Evolutionary conservation across 371 early-diverging fungal genomes (phyloP).

Genomic region (Rhizopus stolonifer): DNA sequence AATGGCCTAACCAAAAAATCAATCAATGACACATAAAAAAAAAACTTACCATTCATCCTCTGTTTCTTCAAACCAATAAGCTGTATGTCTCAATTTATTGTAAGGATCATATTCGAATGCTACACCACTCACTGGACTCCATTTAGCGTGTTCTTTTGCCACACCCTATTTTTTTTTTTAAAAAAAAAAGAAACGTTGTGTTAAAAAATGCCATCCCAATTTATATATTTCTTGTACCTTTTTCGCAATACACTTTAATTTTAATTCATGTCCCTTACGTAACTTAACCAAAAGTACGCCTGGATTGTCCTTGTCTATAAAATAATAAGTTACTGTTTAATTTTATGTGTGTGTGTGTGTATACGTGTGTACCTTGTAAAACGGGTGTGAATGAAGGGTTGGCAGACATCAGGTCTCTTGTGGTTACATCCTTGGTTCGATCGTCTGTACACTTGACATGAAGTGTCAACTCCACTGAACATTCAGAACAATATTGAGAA

Average conservation of each 20-base stretch:
- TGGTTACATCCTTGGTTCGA: slow-evolving; percentile 77
- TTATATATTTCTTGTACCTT: too few species aligned
- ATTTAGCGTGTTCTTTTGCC: slow-evolving; percentile 98
- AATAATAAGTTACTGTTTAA: too few species aligned
- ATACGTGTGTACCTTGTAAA: slow-evolving; percentile 48
- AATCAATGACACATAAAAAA: too few species aligned
- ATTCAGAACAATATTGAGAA: slow-evolving; percentile 82
- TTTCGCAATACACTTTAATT: slow-evolving; percentile 84
- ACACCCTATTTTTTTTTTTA: slow-evolving; percentile 74
- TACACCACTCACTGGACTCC: slow-evolving; percentile 95
- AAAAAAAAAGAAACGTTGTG: too few species aligned
- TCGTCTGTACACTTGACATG: slow-evolving; percentile 84
- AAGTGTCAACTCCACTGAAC: slow-evolving; percentile 88
- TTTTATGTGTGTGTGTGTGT: too few species aligned
- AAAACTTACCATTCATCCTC: slow-evolving; percentile 88
- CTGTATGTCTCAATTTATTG: slow-evolving; percentile 91
- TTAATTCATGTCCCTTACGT: slow-evolving; percentile 90
- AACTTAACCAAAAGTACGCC: slow-evolving; percentile 92
- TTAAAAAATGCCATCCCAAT: too few species aligned
- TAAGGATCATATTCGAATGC: slow-evolving; percentile 98
- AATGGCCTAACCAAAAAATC: slow-evolving; percentile 55
- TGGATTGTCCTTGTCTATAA: slow-evolving; percentile 64
- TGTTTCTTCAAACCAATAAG: slow-evolving; percentile 94
- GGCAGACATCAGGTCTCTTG: slow-evolving; percentile 76
- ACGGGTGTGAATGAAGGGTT: slow-evolving; percentile 82